Percentiles rank a stretch among this genome's conserved stretches.
These are phyloP conservation scores for Pseudogymnoascus pannorum DNA, from an alignment of 2,329 filamentous ascomycete species.

Conservation along the genomic window DNA sequence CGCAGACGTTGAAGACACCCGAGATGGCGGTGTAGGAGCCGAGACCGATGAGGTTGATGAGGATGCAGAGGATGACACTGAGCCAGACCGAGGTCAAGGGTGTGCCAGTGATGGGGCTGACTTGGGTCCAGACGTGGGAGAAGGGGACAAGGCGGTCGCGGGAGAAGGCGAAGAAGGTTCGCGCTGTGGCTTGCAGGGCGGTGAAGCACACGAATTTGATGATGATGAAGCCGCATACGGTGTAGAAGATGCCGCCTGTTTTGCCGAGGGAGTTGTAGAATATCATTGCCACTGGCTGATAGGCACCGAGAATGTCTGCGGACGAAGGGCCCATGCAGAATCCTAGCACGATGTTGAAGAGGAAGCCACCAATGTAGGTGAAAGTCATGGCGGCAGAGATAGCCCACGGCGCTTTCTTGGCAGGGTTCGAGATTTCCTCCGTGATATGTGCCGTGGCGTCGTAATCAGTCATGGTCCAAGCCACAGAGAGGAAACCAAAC, in stretches of 20 bases:
- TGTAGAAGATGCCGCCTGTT: conserved; percentile 45
- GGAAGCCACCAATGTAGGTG: conserved; percentile 47
- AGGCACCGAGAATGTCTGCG: conserved; percentile 35
- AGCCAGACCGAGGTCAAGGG: conserved; percentile 50
- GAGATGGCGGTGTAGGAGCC: conserved; percentile 46
- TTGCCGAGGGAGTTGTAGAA: conserved; percentile 52
- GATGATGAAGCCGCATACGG: conserved; percentile 48
- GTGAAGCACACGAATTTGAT: conserved; percentile 53
- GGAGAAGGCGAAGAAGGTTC: conserved; percentile 49
- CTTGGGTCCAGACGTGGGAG: conserved; percentile 41
- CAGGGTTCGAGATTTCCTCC: conserved; percentile 45
- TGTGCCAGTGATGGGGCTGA: conserved; percentile 41
- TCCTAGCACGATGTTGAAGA: conserved; percentile 51
- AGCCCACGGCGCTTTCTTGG: conserved; percentile 46
- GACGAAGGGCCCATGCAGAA: conserved; percentile 45
- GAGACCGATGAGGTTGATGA: conserved; percentile 52
- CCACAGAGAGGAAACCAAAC: conserved; percentile 53
- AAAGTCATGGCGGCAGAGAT: conserved; percentile 49
- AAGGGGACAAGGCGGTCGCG: conserved; percentile 44
- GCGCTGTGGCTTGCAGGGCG: conserved; percentile 45
- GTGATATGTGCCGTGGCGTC: conserved; percentile 41
- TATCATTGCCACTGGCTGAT: conserved; percentile 49
- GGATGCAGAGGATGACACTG: conserved; percentile 45
- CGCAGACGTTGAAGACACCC: conserved; percentile 47
- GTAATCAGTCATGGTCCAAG: conserved; percentile 54